Conservation (phyloP, 192 early-diverging fungal species). For the Rhizophagus clarus region DNA sequence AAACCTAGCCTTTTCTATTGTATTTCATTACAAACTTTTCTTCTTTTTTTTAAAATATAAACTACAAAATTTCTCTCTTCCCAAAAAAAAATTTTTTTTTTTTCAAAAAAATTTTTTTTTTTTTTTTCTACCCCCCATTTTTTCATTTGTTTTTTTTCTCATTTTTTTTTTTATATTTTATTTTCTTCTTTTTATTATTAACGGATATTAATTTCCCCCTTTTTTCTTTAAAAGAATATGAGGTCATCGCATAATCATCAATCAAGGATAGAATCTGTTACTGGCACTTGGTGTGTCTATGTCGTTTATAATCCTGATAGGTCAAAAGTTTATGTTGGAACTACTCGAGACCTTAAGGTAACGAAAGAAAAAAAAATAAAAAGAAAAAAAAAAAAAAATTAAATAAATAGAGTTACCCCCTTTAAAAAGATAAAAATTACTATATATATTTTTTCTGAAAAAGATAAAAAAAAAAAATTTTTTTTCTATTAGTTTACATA, state of each 20-base stretch:
- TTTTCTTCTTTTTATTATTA: neutral
- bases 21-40: too few species aligned
- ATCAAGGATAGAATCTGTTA: neutral
- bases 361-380: neutral
- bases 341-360: conserved; percentile 29
- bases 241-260: neutral
- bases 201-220: neutral
- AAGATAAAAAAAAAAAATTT: neutral
- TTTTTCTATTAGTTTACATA: too few species aligned
- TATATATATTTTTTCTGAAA: neutral
- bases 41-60: too few species aligned
- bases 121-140: conserved; percentile 33
- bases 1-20: too few species aligned
- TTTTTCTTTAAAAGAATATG: conserved; percentile 8
- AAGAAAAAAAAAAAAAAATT: neutral
- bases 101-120: neutral
- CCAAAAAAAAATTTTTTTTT: too few species aligned
- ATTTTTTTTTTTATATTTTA: neutral
- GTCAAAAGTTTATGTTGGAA: conserved; percentile 15
- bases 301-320: conserved; percentile 1
- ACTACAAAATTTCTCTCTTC: too few species aligned
- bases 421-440: too few species aligned
- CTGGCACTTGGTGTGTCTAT: conserved; percentile 15
- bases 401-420: too few species aligned
- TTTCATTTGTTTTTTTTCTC: neutral